Evolutionary conservation across 2,329 filamentous ascomycete genomes (phyloP), one percentile per base, ranked within the genome.

Genomic region (Leptographium lundbergii): DNA sequence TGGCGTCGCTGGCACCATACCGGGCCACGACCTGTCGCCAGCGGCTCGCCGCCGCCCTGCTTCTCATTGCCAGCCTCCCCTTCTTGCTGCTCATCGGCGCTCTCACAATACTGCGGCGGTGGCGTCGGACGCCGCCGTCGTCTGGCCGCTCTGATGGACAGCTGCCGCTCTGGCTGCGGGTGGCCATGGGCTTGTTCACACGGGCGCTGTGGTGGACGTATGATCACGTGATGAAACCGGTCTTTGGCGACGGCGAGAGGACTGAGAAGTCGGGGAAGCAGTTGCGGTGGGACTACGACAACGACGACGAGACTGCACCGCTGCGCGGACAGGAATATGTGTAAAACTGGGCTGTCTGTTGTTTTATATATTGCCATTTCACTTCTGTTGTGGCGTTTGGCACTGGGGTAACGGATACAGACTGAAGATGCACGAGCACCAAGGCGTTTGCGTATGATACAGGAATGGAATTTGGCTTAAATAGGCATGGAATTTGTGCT

Each of bases 161-260:
- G 27, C 74, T 82, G 57, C 91, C 91, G 0, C 66, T 67, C 14
- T 95, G 89, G 89, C 62, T 92, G 56, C 77, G 74, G 3, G 69
- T 70, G 19, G 57, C 80, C 0, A 74, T 78, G 59, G 78, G 75
- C 0, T 69, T 75, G 1, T 14, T 87, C 1, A 83, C 87, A 60
- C 76, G 72, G 19, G 13, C 72, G 4, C 61, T 74, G 11, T 81
- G 78, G 78, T 65, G 69, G 60, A 64, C 62, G 4, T 79, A 81
- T 56, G 78, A 81, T 57, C 34, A 32, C 1, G 68, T 76, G 2
- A 69, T 76, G 64, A 85, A 82, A 69, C 74, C 72, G 0, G 48
- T 86, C 0, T 96, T 95, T 75, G 92, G 92, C 0, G 88, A 97
- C 68, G 94, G 94, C 0, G 92, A 97, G 76, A 81, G 80, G 66